phyloP scores from a whole-genome alignment of 1,139 yeast genomes.

The Protomyces arabidopsidicola region DNA sequence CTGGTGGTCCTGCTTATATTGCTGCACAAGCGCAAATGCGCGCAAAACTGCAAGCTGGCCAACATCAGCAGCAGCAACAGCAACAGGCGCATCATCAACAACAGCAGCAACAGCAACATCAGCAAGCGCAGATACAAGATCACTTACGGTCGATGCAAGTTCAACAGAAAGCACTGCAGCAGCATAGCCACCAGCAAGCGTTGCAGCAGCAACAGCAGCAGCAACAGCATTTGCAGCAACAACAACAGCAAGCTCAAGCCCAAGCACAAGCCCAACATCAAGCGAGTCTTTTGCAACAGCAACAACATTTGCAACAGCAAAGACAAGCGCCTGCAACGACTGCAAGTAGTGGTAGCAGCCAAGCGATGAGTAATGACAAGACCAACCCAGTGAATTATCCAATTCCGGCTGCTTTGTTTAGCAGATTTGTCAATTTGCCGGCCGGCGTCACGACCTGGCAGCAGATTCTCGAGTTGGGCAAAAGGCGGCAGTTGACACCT shows the following conservation, averaged over 20 bases:
- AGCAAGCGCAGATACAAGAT: background rate
- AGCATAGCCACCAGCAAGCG: conserved; percentile 1
- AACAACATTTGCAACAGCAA: background rate
- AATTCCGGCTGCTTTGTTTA: conserved; percentile 7
- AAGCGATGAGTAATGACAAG: background rate
- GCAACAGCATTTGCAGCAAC: conserved; percentile 8
- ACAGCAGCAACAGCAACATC: background rate
- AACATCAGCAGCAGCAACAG: conserved; percentile 3
- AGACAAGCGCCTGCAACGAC: background rate
- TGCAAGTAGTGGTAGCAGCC: background rate
- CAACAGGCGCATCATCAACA: conserved; percentile 1
- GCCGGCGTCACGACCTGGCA: conserved; percentile 16
- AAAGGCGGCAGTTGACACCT: conserved; percentile 8
- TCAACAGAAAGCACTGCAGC: background rate
- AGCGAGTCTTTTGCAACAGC: background rate
- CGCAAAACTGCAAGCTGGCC: background rate
- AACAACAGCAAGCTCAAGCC: conserved; percentile 2
- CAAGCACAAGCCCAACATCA: background rate
- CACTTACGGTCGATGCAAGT: background rate
- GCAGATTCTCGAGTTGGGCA: conserved; percentile 13
- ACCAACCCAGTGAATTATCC: conserved; percentile 12
- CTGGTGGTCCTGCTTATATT: background rate
- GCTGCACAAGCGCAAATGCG: background rate
- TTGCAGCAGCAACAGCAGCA: conserved; percentile 7
- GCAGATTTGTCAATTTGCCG: conserved; percentile 5